These are phyloP conservation scores for Alternaria dauci DNA, from an alignment of 2,329 filamentous ascomycete species.

Conservation along the genomic window DNA sequence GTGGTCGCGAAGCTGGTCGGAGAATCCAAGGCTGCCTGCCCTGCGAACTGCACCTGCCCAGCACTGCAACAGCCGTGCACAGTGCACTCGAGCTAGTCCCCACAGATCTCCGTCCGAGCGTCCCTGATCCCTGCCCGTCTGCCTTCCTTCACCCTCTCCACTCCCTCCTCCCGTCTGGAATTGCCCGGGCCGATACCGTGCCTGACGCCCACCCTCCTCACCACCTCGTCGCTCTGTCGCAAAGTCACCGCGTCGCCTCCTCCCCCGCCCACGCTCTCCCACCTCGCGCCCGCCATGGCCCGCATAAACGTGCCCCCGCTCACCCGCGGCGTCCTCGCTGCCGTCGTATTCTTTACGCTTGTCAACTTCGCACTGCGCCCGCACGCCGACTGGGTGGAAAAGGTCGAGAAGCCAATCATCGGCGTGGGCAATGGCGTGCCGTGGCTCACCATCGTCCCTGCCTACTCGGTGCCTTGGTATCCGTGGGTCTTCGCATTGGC, in stretches of 20 bases:
- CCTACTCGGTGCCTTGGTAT: slow-evolving; percentile 77
- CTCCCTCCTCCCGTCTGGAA: background rate
- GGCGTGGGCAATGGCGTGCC: slow-evolving; percentile 73
- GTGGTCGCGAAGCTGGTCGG: background rate
- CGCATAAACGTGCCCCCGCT: slow-evolving; percentile 93
- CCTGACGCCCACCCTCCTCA: background rate
- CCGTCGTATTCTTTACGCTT: slow-evolving; percentile 78
- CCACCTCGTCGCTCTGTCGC: background rate
- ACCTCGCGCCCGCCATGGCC: slow-evolving; percentile 64
- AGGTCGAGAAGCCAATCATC: slow-evolving; percentile 54
- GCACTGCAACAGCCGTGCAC: background rate
- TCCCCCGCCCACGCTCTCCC: background rate
- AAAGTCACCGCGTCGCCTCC: background rate
- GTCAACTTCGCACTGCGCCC: slow-evolving; percentile 79
- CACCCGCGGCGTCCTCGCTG: slow-evolving; percentile 81
- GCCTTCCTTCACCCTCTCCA: slow-evolving; percentile 1
- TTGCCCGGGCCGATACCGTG: slow-evolving; percentile 2
- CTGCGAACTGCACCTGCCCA: slow-evolving; percentile 4
- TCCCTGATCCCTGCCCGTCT: slow-evolving; percentile 5
- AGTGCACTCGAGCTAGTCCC: slow-evolving; percentile 1
- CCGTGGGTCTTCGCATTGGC: slow-evolving; percentile 92
- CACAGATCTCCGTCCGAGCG: slow-evolving; percentile 17
- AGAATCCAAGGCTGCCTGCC: slow-evolving; percentile 6
- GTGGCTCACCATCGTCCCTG: slow-evolving; percentile 87
- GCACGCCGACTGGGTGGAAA: slow-evolving; percentile 53